Base-by-base conservation (phyloP, 176 grass and related monocot genomes). In the Oryza australiensis region DNA sequence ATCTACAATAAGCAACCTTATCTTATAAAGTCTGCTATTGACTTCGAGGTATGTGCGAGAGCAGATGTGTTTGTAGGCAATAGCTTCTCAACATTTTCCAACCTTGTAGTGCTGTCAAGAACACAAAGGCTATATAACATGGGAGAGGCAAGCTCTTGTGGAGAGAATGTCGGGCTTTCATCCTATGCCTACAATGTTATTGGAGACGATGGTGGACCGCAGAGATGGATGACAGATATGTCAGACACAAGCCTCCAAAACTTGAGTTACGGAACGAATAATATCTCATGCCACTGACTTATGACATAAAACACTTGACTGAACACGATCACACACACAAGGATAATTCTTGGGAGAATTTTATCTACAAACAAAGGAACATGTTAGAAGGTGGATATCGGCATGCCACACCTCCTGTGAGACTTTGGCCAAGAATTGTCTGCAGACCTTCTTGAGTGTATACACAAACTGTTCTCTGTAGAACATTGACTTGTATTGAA, bases 81-180 rank as follows among this genome's bases (percentile, higher is more conserved):
- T 85, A 98, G 90, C 75, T 98, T 95, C 86, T 98, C 95, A 63
- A 98, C 95, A 84, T 98, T 98, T 86, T 95, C 95, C 69, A 91
- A 90, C 51, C 90, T 98, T 63, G 77, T 95, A 55, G 96, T 94
- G 38, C 51, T 99, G 41, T 95, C 91, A 71, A 91, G 93, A 83
- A 99, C 96, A 74, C 82, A 89, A 40, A 95, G 79, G 55, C 70
- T 93, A 66, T 80, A 95, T 48, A 86, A 91, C 51, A 70, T 90
- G 66, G 89, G 96, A 55, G 84, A 94, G 84, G 86, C 76, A 29
- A 88, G 84, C 41, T 90, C 89, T 14, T 98, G 95, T 59, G 87
- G 82, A 0, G 72, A 70, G 53, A 80, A 88, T 70, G 55, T 85
- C 28, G 81, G 85, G 59, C 77, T 93, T 64, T 73, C 90, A 28